A percentile compares a stretch with the other conserved stretches of the same genome.
Evolutionary conservation across 192 early-diverging fungal genomes (phyloP).

Genomic region (Lobosporangium transversale): DNA sequence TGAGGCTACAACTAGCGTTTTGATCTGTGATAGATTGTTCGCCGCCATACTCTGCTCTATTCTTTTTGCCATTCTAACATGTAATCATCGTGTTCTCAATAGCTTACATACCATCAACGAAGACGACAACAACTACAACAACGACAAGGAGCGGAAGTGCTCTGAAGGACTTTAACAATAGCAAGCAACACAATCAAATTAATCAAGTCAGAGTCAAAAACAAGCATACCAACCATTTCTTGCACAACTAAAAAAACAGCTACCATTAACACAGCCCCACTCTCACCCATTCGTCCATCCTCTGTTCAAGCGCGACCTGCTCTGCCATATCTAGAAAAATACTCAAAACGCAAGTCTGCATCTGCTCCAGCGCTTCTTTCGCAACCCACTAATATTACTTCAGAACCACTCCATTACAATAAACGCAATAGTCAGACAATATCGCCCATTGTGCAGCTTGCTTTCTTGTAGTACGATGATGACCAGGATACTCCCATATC

Average conservation of each 20-base stretch:
- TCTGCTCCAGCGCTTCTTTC: constrained; percentile 21
- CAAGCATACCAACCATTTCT: background rate
- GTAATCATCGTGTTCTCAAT: too few relatives aligned
- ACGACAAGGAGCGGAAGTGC: constrained; percentile 2
- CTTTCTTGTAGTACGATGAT: too few relatives aligned
- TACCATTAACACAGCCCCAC: constrained; percentile 10
- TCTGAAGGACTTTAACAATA: too few relatives aligned
- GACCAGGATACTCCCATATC: too few relatives aligned
- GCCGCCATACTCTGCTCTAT: too few relatives aligned
- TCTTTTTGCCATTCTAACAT: too few relatives aligned
- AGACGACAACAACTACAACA: background rate
- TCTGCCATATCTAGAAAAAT: constrained; percentile 54
- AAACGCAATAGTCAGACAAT: background rate
- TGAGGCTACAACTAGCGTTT: too few relatives aligned
- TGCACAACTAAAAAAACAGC: background rate
- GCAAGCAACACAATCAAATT: constrained; percentile 12
- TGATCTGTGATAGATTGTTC: too few relatives aligned
- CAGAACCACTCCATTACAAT: too few relatives aligned
- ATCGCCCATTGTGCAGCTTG: too few relatives aligned
- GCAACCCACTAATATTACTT: constrained; percentile 6
- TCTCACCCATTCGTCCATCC: constrained; percentile 21
- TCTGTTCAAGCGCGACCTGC: constrained; percentile 21
- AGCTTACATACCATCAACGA: background rate
- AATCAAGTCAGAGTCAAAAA: too few relatives aligned
- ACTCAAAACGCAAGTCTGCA: constrained; percentile 36